Evolutionary conservation across 352 stramenopile species (phyloP).

Genomic region (Elongisporangium undulatum): DNA sequence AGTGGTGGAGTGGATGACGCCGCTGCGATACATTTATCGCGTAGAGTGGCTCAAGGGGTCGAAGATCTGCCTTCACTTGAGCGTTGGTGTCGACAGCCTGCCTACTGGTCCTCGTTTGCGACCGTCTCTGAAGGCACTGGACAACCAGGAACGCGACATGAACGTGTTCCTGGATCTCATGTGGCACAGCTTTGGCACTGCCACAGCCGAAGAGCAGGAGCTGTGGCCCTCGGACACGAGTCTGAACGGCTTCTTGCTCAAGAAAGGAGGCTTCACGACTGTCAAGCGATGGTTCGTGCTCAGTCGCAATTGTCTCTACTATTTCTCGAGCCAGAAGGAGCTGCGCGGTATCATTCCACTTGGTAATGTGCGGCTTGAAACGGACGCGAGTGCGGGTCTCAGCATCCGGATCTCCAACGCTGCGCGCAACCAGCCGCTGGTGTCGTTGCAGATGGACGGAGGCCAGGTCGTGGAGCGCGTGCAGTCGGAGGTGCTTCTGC

Average conservation of each 20-base stretch:
- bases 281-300: conserved; percentile 86
- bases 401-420: conserved; percentile 77
- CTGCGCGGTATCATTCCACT: conserved; percentile 84
- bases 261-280: conserved; percentile 77
- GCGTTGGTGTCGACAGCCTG: conserved; percentile 81
- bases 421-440: conserved; percentile 44
- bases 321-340: conserved; percentile 79
- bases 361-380: conserved; percentile 68
- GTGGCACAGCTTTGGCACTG: conserved; percentile 82
- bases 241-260: conserved; percentile 80
- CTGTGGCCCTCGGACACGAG: conserved; percentile 87
- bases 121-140: conserved; percentile 64
- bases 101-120: conserved; percentile 69
- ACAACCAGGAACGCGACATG: conserved; percentile 82
- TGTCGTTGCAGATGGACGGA: conserved; percentile 80
- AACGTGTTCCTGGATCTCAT: conserved; percentile 86
- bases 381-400: conserved; percentile 32
- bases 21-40: conserved; percentile 83
- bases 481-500: conserved; percentile 73
- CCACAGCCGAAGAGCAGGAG: conserved; percentile 82
- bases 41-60: conserved; percentile 68
- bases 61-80: conserved; percentile 69
- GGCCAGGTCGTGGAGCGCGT: conserved; percentile 76
- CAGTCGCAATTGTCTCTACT: conserved; percentile 87
- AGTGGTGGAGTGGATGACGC: conserved; percentile 86